Evolutionary conservation across 2,329 filamentous ascomycete species (phyloP), one percentile per base, ranked within the genome.

Genomic region (Rutstroemia sp.): DNA sequence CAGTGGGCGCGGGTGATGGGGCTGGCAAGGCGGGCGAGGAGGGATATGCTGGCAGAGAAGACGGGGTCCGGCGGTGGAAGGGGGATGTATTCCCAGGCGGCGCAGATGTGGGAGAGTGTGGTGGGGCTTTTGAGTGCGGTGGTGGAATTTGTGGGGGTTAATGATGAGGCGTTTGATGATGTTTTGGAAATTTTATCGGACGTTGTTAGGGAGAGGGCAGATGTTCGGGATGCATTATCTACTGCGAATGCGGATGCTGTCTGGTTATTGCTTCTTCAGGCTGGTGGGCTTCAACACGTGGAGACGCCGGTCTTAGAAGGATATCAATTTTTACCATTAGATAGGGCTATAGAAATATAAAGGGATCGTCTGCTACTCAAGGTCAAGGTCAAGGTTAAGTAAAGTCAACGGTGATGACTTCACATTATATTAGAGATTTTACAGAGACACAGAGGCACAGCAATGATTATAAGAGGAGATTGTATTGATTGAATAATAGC

Each of bases 241-340:
- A 71, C 68, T 3, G 73, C 86, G 53, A 91, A 92, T 68, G 74
- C 78, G 1, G 89, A 94, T 73, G 86, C 87, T 1, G 85, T 94
- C 4, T 95, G 89, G 89, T 71, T 92, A 61, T 74, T 75, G 42
- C 50, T 19, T 38, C 52, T 52, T 19, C 52, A 49, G 27, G 51
- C 45, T 30, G 51, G 52, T 56, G 46, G 40, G 38, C 3, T 27
- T 45, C 25, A 17, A 30, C 36, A 75, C 38, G 64, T 73, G 53
- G 67, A 69, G 42, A 69, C 66, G 10, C 78, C 78, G 8, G 63
- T 68, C 21, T 64, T 79, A 63, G 72, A 77, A 5, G 77, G 75
- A 0, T 64, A 67, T 51, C 57, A 55, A 9, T 75, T 75, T 65
- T 65, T 69, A 14, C 44, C 47, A 12, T 57, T 60, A 14, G 51